Evolutionary conservation across 345 rosid species (phyloP).

Genomic region (Ailanthus altissimus): DNA sequence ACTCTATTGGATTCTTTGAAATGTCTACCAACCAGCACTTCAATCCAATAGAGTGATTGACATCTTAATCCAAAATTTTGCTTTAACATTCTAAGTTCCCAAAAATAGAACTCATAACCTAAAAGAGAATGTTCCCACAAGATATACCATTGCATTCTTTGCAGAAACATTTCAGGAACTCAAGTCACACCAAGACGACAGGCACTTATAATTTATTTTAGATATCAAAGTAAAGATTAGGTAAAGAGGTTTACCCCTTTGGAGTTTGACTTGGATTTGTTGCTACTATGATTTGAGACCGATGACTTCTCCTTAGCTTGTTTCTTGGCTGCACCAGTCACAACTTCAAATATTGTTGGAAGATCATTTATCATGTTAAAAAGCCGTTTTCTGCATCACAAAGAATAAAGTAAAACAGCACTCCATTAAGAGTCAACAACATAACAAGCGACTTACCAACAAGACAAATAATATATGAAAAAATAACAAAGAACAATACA

Average conservation of each 20-base stretch:
- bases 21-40: no score
- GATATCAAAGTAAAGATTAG: not conserved
- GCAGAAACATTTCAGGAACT: not conserved
- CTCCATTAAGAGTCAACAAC: not conserved
- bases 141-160: not conserved
- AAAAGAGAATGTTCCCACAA: not conserved
- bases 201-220: not conserved
- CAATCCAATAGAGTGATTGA: no score
- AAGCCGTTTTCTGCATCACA: slow-evolving; percentile 57
- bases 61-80: not conserved
- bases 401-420: slow-evolving; percentile 4
- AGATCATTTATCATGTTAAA: slow-evolving; percentile 70
- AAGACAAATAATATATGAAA: not conserved
- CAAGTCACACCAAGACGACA: not conserved
- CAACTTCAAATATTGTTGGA: slow-evolving; percentile 68
- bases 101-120: not conserved
- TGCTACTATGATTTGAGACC: slow-evolving; percentile 49
- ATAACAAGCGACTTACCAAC: not conserved
- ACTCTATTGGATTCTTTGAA: not conserved
- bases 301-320: slow-evolving; percentile 56
- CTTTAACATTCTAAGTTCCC: not conserved
- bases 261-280: slow-evolving; percentile 53
- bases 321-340: slow-evolving; percentile 54
- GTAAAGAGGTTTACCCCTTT: slow-evolving; percentile 30
- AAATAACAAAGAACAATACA: not conserved